Evolutionary conservation across 169 alveolate genomes (phyloP), one percentile per base, ranked within the genome.

Genomic region (Plasmodium chabaudi): DNA sequence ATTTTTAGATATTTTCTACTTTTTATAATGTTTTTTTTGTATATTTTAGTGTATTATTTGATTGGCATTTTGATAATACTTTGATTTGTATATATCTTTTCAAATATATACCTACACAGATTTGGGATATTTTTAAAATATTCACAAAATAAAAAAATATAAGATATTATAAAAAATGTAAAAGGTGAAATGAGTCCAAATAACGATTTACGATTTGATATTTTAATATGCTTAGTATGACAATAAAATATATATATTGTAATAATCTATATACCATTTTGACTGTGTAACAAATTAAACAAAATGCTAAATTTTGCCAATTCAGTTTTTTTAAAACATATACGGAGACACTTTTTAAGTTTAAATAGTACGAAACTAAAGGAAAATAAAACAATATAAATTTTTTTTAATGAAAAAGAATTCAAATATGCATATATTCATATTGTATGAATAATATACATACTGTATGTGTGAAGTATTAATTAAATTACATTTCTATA

Each of bases 311-410:
- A 46, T 46, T 47, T 47, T 68, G n/a, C 17, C 12, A 13, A 68
- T 49, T 15, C 39, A 47, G 21, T 15, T 21, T 42, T 68, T 19
- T 68, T 19, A 46, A 68, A 44, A 47, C 19, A 2, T 9, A 68
- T 68, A 7, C 46, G 63, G 39, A 44, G 77, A 47, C 46, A 23
- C 15, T 68, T 68, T 19, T 25, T 68, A 68, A 44, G 64, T 7
- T 15, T 68, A 19, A 68, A 47, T 68, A 25, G 77, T 68, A 68
- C 7, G 34, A 68, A 46, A 47, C 13, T 51, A 6, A 42, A 68
- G 15, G 10, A 17, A 68, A 47, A 68, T 10, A 68, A 13, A 46
- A 68, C 17, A 46, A 44, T 23, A 68, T 68, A 9, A 68, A 46
- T 5, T 46, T 46, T 46, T 21, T 13, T 17, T n/a, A 17, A n/a